These are phyloP conservation scores for Phylloporus sp. DNA, from an alignment of 768 basidiomycete species.

Conservation along the genomic window DNA sequence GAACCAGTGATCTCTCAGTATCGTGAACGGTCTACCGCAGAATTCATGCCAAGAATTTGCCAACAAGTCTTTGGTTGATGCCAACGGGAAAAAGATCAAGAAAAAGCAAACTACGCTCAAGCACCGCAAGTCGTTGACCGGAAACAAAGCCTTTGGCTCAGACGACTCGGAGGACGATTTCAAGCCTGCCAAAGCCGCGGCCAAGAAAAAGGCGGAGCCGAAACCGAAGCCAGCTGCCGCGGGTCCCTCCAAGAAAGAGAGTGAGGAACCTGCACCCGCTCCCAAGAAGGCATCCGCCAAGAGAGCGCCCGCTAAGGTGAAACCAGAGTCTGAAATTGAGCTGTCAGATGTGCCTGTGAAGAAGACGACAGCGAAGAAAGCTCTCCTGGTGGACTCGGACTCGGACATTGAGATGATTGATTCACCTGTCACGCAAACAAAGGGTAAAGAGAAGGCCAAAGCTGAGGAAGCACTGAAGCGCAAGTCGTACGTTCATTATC, in stretches of 20 bases:
- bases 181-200: slow-evolving; percentile 46
- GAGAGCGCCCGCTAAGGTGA: slow-evolving; percentile 31
- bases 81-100: slow-evolving; percentile 51
- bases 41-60: slow-evolving; percentile 41
- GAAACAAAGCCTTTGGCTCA: slow-evolving; percentile 35
- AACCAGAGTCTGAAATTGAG: slow-evolving; percentile 40
- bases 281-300: slow-evolving; percentile 32
- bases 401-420: slow-evolving; percentile 34
- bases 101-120: slow-evolving; percentile 55
- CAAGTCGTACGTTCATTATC: slow-evolving; percentile 51
- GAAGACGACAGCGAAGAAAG: slow-evolving; percentile 22
- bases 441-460: slow-evolving; percentile 46
- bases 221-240: slow-evolving; percentile 23
- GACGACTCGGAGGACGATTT: slow-evolving; percentile 53
- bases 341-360: slow-evolving; percentile 24
- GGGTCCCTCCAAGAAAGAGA: slow-evolving; percentile 44
- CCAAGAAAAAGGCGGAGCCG: slow-evolving; percentile 35
- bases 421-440: slow-evolving; percentile 24
- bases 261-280: slow-evolving; percentile 30
- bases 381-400: slow-evolving; percentile 34
- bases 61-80: slow-evolving; percentile 42
- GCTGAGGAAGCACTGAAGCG: slow-evolving; percentile 46
- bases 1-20: neutral
- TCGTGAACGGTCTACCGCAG: slow-evolving; percentile 24
- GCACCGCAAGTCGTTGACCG: slow-evolving; percentile 47